These are phyloP conservation scores for Amaranthus tricolor DNA, from an alignment of 179 eudicot species.

Conservation along the genomic window DNA sequence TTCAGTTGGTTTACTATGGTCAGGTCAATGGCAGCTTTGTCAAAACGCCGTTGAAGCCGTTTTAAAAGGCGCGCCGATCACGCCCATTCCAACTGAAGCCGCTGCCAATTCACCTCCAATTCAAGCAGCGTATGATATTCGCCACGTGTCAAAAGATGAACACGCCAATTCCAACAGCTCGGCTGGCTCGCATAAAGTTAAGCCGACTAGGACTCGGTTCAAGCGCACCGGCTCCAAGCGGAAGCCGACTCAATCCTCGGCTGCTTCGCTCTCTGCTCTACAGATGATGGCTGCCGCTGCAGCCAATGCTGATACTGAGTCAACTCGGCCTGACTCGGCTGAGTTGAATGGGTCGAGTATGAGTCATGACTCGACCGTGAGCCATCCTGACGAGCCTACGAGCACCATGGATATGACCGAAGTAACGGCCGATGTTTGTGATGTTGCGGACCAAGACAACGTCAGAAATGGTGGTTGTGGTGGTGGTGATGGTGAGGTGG, in stretches of 20 bases:
- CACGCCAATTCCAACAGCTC: constrained; percentile 18
- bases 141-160: constrained; percentile 61
- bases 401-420: constrained; percentile 27
- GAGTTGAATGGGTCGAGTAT: constrained; percentile 42
- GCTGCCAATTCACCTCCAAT: constrained; percentile 51
- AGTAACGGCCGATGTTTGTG: constrained; percentile 30
- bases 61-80: constrained; percentile 51
- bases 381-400: constrained; percentile 48
- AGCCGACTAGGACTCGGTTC: constrained; percentile 52
- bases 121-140: constrained; percentile 65
- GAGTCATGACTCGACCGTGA: constrained; percentile 74
- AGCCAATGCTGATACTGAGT: constrained; percentile 8
- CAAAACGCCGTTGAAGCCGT: constrained; percentile 68
- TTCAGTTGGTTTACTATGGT: constrained; percentile 61
- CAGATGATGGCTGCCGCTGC: constrained; percentile 6
- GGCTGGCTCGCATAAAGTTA: constrained; percentile 45
- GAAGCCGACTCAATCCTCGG: constrained; percentile 10
- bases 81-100: constrained; percentile 43
- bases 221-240: constrained; percentile 50
- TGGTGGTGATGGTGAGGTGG: constrained; percentile 46
- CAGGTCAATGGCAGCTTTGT: constrained; percentile 62
- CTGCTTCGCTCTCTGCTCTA: constrained; percentile 12
- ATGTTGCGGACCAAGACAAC: constrained; percentile 20
- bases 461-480: not conserved
- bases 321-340: constrained; percentile 16